phyloP scores from a whole-genome alignment of 306 rosid species.

The Gastrolobium bilobum region DNA sequence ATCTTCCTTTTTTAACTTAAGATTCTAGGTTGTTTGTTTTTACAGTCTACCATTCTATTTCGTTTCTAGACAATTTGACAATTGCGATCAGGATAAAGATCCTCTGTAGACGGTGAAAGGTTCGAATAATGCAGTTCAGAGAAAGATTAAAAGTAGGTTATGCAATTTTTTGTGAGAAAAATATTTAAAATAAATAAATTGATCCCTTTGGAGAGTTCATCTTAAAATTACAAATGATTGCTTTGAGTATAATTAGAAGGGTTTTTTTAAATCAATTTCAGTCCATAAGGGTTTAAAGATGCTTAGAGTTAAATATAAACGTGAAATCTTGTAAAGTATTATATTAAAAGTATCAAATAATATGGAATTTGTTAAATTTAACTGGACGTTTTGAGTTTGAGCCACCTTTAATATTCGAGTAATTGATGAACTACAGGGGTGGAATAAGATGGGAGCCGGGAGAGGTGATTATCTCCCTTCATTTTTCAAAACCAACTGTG shows the following conservation, averaged over 20 bases:
- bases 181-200: too few relatives aligned
- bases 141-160: background rate
- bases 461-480: too few relatives aligned
- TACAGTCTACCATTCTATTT: background rate
- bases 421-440: too few relatives aligned
- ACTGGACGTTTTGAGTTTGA: too few relatives aligned
- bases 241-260: background rate
- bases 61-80: constrained; percentile 1
- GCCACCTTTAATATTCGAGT: too few relatives aligned
- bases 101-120: background rate
- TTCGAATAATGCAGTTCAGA: background rate
- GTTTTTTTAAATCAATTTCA: background rate
- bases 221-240: background rate
- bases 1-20: background rate
- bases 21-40: background rate
- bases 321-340: too few relatives aligned
- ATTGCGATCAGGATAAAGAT: background rate
- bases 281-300: too few relatives aligned
- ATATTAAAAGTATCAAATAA: too few relatives aligned
- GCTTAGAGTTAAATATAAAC: too few relatives aligned
- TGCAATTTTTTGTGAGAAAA: background rate
- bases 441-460: too few relatives aligned
- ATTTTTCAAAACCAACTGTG: too few relatives aligned
- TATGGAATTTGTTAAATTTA: too few relatives aligned
- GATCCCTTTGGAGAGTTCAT: background rate